Percentiles rank a stretch among this genome's conserved stretches.
Conservation (phyloP, 2,329 filamentous ascomycete species). For the Aspergillus sp. region DNA sequence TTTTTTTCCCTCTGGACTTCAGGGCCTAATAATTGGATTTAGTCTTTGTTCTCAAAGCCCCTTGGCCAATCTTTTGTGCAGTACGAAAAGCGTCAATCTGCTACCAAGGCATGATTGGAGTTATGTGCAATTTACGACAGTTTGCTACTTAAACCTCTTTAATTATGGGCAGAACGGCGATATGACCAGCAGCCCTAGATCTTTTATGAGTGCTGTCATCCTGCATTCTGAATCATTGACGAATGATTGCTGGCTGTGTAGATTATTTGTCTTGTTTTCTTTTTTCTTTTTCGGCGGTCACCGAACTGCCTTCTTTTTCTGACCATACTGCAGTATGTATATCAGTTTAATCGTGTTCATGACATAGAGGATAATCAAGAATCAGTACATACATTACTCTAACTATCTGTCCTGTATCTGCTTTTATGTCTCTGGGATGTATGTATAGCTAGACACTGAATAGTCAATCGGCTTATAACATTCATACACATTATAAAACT, state of each 20-base stretch:
- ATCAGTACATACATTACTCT: neutral
- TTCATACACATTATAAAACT: neutral
- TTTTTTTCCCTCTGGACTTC: neutral
- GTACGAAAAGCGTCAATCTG: constrained; percentile 54
- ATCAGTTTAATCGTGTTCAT: constrained; percentile 3
- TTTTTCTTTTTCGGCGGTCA: neutral
- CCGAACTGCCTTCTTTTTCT: neutral
- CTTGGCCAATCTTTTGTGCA: constrained; percentile 63
- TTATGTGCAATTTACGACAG: neutral
- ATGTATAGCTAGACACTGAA: no score
- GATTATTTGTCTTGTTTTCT: constrained; percentile 11
- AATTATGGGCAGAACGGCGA: neutral
- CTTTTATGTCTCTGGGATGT: no score
- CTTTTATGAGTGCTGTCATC: neutral
- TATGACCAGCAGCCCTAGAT: no score
- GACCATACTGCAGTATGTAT: neutral
- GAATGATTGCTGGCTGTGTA: constrained; percentile 14
- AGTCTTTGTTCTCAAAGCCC: constrained; percentile 65
- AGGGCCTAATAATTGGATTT: neutral
- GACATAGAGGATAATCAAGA: constrained; percentile 1
- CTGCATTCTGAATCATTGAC: constrained; percentile 2
- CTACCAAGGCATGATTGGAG: constrained; percentile 20
- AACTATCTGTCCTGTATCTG: no score
- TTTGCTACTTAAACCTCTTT: neutral
- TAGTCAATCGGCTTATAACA: neutral